Evolutionary conservation across 1,284 basidiomycete genomes (phyloP).

Genomic region (Porogramme epimiltina): DNA sequence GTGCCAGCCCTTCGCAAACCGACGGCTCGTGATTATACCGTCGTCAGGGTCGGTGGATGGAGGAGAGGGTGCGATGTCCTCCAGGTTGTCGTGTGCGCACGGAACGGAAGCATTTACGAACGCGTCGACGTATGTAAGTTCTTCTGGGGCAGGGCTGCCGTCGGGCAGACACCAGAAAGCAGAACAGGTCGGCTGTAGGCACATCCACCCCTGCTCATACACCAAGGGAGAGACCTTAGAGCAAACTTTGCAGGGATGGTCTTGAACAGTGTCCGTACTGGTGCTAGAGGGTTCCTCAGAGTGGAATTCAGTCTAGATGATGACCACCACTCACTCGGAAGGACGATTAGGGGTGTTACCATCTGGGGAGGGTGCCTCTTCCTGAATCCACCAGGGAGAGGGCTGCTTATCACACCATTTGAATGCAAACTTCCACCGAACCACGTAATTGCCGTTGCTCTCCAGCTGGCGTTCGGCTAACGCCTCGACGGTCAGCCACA

Average conservation of each 20-base stretch:
- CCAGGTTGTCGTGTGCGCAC: constrained; percentile 19
- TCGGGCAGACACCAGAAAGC: constrained; percentile 51
- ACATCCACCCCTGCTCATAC: constrained; percentile 61
- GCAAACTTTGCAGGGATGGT: constrained; percentile 1
- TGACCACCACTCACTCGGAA: no score
- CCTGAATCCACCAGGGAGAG: constrained; percentile 53
- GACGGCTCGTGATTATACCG: constrained; percentile 49
- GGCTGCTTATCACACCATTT: constrained; percentile 77
- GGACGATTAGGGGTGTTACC: no score
- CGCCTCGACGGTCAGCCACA: not conserved
- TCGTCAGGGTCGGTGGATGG: constrained; percentile 31
- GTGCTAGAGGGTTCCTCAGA: no score
- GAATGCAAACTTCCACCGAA: constrained; percentile 79
- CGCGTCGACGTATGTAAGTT: constrained; percentile 45
- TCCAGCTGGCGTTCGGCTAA: constrained; percentile 65
- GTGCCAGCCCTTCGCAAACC: constrained; percentile 69
- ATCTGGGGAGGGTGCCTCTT: no score
- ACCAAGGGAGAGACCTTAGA: constrained; percentile 46
- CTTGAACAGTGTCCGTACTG: no score
- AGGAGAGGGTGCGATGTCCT: constrained; percentile 35
- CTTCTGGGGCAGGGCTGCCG: constrained; percentile 31
- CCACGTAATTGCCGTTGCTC: constrained; percentile 46
- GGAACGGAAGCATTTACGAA: constrained; percentile 45
- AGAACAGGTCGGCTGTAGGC: constrained; percentile 56
- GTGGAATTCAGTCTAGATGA: no score